Base-by-base conservation (phyloP, 495 filamentous ascomycete species). In the Xylaria telfairii region DNA sequence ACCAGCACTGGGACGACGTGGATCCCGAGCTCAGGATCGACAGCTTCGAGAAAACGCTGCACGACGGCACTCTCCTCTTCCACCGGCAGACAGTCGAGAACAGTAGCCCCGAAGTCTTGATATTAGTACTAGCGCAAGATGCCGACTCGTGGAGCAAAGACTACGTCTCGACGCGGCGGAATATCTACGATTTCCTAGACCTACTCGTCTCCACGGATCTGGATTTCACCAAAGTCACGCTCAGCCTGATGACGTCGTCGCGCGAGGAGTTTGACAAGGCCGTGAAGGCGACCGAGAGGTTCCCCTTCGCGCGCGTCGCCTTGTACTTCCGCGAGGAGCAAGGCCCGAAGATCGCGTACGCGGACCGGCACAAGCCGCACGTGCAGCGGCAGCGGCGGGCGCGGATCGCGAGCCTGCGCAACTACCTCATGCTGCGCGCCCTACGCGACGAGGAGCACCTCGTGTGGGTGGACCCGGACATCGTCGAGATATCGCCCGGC, bases 111-210 rank as follows among this genome's bases (percentile, higher is more conserved):
- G 73, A 75, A 13, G 30, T 75, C 24, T 49, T 75, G 30, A 59
- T 75, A 37, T 66, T 70, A 4, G 73, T 72, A 0, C 49, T 75
- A 1, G 70, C 63, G 37, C 68, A 71, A 28, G 73, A 75, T 63
- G 37, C 30, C 19, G 54, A 72, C 39, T 72, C 73, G 3, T 75
- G 73, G 73, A 75, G 73, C 46, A 60, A 62, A 26, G 70, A 75
- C 61, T 75, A 70, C 24, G 61, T 64, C 34, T 75, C 73, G 26
- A 72, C 70, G 28, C 59, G 67, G 34, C 73, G 73, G 63, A 75
- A 71, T 17, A 71, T 75, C 24, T 75, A 75, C 53, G 73, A 75
- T 17, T 75, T 75, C 67, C 71, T 75, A 0, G 73, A 75, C 30
- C 56, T 75, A 39, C 44, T 75, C 21, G 49, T 75, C 32, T 68